phyloP scores from a whole-genome alignment of 257 asterid species.

The Gardenia jasminoides region DNA sequence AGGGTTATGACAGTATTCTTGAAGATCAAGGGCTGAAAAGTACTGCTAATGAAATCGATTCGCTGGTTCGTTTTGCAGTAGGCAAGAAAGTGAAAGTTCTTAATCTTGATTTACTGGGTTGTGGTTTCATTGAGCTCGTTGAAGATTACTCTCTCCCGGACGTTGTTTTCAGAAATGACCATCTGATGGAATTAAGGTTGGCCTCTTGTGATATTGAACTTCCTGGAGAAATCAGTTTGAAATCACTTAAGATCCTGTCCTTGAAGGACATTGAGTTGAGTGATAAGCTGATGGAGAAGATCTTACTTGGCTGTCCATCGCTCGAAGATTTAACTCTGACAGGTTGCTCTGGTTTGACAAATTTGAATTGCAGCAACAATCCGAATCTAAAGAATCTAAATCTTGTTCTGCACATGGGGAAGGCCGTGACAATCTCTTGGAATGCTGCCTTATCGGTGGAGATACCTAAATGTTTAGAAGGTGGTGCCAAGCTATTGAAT shows the following conservation, averaged over 20 bases:
- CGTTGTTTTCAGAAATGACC: constrained; percentile 23
- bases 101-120: constrained; percentile 28
- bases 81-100: constrained; percentile 31
- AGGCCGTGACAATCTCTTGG: constrained; percentile 11
- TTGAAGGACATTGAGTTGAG: constrained; percentile 15
- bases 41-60: constrained; percentile 16
- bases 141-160: constrained; percentile 27
- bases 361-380: constrained; percentile 8
- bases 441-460: constrained; percentile 21
- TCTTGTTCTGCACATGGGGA: constrained; percentile 8
- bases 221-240: constrained; percentile 10
- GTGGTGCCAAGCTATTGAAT: background rate
- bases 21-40: background rate
- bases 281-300: constrained; percentile 15
- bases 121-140: background rate
- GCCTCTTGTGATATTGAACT: constrained; percentile 22
- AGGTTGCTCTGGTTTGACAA: constrained; percentile 19
- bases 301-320: constrained; percentile 28
- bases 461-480: constrained; percentile 11
- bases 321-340: constrained; percentile 29
- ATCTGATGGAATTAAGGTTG: constrained; percentile 24
- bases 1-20: background rate
- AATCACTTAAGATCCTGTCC: constrained; percentile 16
- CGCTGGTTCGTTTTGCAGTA: constrained; percentile 28
- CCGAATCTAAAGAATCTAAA: constrained; percentile 23